Conservation (phyloP, 345 rosid species). For the Ceriops tagal region DNA sequence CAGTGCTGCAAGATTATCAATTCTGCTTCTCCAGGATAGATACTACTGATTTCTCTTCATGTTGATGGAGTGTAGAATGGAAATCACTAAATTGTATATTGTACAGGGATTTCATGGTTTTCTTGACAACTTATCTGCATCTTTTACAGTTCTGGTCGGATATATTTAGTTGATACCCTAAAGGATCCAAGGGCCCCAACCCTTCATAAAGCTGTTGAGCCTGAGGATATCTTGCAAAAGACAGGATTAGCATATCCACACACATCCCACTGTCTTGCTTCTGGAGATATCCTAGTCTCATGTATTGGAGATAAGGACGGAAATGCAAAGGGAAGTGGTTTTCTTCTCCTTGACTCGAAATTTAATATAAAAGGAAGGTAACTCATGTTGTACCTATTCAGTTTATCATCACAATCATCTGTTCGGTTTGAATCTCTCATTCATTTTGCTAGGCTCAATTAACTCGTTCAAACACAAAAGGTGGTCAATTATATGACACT, state of each 20-base stretch:
- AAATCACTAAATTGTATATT: not conserved
- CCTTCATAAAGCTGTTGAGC: slow-evolving; percentile 72
- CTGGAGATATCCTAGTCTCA: slow-evolving; percentile 78
- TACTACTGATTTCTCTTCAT: no score
- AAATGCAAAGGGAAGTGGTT: slow-evolving; percentile 82
- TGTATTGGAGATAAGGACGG: slow-evolving; percentile 91
- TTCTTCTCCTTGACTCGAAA: slow-evolving; percentile 83
- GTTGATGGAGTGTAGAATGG: no score
- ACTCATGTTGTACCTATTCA: not conserved
- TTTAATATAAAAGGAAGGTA: slow-evolving; percentile 86
- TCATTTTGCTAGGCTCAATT: not conserved
- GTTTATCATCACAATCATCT: not conserved
- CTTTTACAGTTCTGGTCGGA: slow-evolving; percentile 67
- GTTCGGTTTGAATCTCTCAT: not conserved
- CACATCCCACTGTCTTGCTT: slow-evolving; percentile 88
- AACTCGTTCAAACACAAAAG: not conserved
- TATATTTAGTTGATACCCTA: slow-evolving; percentile 61
- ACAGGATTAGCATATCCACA: slow-evolving; percentile 90
- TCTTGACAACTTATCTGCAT: not conserved
- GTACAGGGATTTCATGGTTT: not conserved
- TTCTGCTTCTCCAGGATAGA: no score
- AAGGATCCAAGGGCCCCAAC: slow-evolving; percentile 73
- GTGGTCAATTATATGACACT: not conserved
- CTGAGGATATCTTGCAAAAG: slow-evolving; percentile 55
- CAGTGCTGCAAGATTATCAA: no score